A percentile compares a stretch with the other conserved stretches of the same genome.
Conservation (phyloP, 108 stramenopile species). For the Discostella stelligeroides region DNA sequence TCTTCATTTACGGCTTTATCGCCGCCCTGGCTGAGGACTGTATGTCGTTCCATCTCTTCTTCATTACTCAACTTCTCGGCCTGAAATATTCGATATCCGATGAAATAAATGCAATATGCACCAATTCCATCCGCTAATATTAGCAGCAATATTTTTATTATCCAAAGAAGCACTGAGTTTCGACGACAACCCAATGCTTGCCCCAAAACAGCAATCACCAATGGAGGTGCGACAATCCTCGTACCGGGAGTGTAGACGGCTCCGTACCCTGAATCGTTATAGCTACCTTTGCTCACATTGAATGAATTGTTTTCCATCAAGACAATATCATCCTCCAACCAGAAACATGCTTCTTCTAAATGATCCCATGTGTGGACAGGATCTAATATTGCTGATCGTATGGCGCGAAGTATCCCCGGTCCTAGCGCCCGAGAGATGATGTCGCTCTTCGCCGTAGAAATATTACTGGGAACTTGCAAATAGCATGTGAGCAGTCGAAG, state of each 20-base stretch:
- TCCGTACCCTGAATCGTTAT: background rate
- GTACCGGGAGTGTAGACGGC: slow-evolving; percentile 30
- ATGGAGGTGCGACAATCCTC: slow-evolving; percentile 25
- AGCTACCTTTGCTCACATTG: background rate
- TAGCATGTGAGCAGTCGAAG: slow-evolving; percentile 19
- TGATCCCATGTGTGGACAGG: slow-evolving; percentile 44
- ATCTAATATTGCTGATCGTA: slow-evolving; percentile 29
- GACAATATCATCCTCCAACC: slow-evolving; percentile 5
- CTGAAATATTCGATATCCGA: slow-evolving; percentile 25
- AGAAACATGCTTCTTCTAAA: slow-evolving; percentile 33
- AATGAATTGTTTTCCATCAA: too few relatives aligned
- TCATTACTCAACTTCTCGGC: slow-evolving; percentile 24
- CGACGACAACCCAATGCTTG: slow-evolving; percentile 5
- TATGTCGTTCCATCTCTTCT: slow-evolving; percentile 37
- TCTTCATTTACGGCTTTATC: slow-evolving; percentile 1
- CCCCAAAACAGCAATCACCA: slow-evolving; percentile 37
- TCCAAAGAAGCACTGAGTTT: background rate
- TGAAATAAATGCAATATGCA: slow-evolving; percentile 27
- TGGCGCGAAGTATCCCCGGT: slow-evolving; percentile 18
- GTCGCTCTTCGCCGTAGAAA: background rate
- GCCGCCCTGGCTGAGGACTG: slow-evolving; percentile 7
- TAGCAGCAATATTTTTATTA: slow-evolving; percentile 8
- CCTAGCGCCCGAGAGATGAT: slow-evolving; percentile 8
- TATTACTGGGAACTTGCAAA: background rate
- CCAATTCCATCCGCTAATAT: slow-evolving; percentile 36